phyloP scores from a whole-genome alignment of 805 yeast genomes.

The Cyberlindnera euphorbiiphila region DNA sequence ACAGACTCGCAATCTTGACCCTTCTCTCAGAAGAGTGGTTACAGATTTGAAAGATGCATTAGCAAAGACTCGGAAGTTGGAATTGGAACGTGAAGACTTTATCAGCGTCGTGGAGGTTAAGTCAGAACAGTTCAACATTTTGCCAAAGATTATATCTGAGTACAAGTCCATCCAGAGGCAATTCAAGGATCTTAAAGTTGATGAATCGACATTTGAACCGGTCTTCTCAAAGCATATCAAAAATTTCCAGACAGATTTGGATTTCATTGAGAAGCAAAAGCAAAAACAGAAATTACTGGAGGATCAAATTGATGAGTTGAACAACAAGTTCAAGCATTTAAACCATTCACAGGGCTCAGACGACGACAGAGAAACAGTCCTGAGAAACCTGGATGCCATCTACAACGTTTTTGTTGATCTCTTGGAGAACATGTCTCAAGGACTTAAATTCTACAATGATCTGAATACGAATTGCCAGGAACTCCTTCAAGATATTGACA shows the following conservation, averaged over 20 bases:
- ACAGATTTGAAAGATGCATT: slow-evolving; percentile 32
- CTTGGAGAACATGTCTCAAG: slow-evolving; percentile 58
- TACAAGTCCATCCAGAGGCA: slow-evolving; percentile 33
- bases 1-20: slow-evolving; percentile 30
- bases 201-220: slow-evolving; percentile 35
- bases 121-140: slow-evolving; percentile 42
- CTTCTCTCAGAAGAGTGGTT: slow-evolving; percentile 33
- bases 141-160: slow-evolving; percentile 50
- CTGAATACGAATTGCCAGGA: slow-evolving; percentile 44
- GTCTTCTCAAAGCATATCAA: slow-evolving; percentile 41
- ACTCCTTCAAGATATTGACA: slow-evolving; percentile 46
- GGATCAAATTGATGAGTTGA: slow-evolving; percentile 33
- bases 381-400: slow-evolving; percentile 42
- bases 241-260: slow-evolving; percentile 47
- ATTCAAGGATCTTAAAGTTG: slow-evolving; percentile 21
- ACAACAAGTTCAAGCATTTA: slow-evolving; percentile 27
- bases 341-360: slow-evolving; percentile 15
- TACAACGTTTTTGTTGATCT: slow-evolving; percentile 41
- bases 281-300: slow-evolving; percentile 37
- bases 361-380: slow-evolving; percentile 39
- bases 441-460: slow-evolving; percentile 65
- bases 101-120: slow-evolving; percentile 41
- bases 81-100: slow-evolving; percentile 37
- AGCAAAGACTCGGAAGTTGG: slow-evolving; percentile 33
- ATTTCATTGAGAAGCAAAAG: slow-evolving; percentile 40